Evolutionary conservation across 139 green algal genomes (phyloP).

Genomic region (Haematococcus sp.): DNA sequence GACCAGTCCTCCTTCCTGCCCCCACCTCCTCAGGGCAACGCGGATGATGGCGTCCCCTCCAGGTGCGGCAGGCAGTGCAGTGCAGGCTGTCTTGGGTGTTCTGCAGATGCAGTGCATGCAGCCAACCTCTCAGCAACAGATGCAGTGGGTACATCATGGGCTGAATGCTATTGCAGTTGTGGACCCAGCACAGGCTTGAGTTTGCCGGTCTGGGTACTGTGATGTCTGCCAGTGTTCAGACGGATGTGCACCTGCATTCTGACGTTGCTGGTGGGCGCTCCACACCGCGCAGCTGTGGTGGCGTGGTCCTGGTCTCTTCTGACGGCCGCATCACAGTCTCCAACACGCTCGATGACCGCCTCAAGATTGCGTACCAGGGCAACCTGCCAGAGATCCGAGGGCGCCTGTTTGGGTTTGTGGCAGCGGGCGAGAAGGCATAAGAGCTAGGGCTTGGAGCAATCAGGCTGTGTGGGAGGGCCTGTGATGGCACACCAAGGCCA

Average conservation of each 20-base stretch:
- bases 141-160: too few species aligned
- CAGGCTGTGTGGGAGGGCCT: too few species aligned
- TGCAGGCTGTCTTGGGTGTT: background rate
- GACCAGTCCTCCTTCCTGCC: slow-evolving; percentile 72
- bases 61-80: slow-evolving; percentile 37
- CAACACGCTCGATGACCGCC: slow-evolving; percentile 94
- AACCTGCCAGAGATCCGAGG: slow-evolving; percentile 75
- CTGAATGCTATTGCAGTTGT: too few species aligned
- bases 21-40: slow-evolving; percentile 43
- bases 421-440: background rate
- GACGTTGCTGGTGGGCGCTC: too few species aligned
- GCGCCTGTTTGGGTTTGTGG: slow-evolving; percentile 63
- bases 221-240: too few species aligned
- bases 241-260: too few species aligned
- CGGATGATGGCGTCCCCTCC: slow-evolving; percentile 51
- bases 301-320: slow-evolving; percentile 79
- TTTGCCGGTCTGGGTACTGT: too few species aligned
- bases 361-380: slow-evolving; percentile 76
- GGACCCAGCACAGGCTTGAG: too few species aligned
- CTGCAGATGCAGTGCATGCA: too few species aligned
- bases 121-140: too few species aligned
- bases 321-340: slow-evolving; percentile 86
- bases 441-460: too few species aligned
- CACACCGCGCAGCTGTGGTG: slow-evolving; percentile 71
- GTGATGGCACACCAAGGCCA: too few species aligned